Conservation (phyloP, 768 basidiomycete species). For the Tephrocybe sp. region DNA sequence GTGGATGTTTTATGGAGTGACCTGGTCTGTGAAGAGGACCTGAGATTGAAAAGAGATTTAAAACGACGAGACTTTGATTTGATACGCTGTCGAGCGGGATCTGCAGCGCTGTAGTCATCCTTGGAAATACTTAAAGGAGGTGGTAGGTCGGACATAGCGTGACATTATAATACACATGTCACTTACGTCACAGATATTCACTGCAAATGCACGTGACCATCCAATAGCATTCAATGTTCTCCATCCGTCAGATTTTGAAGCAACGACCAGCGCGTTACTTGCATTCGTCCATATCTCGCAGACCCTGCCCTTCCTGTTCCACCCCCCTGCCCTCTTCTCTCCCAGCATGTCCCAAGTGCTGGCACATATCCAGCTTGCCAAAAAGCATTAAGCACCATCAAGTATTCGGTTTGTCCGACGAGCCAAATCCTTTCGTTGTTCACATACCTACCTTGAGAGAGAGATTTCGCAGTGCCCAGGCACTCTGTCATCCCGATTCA, state of each 20-base stretch:
- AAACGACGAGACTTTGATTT: conserved; percentile 31
- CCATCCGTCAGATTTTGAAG: conserved; percentile 9
- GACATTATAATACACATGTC: neutral
- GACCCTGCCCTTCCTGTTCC: conserved; percentile 64
- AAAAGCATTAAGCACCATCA: conserved; percentile 59
- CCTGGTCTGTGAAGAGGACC: conserved; percentile 8
- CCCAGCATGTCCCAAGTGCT: conserved; percentile 76
- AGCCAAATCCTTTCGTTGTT: conserved; percentile 69
- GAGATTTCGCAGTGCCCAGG: conserved; percentile 70
- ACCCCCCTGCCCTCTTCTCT: conserved; percentile 56
- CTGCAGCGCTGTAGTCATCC: conserved; percentile 41
- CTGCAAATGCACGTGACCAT: neutral
- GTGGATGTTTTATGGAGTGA: neutral
- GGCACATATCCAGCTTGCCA: conserved; percentile 59
- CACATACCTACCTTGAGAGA: conserved; percentile 58
- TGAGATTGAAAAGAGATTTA: conserved; percentile 32
- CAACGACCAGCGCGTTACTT: conserved; percentile 9
- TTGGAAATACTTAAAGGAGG: conserved; percentile 39
- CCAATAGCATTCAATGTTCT: conserved; percentile 7
- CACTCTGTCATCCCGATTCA: conserved; percentile 81
- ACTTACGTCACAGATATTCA: neutral
- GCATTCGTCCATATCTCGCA: conserved; percentile 8
- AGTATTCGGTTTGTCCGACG: conserved; percentile 60
- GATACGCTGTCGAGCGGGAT: conserved; percentile 47
- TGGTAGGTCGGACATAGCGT: conserved; percentile 9